These are phyloP conservation scores for Tephrocybe rancida DNA, from an alignment of 768 basidiomycete species.

Conservation along the genomic window DNA sequence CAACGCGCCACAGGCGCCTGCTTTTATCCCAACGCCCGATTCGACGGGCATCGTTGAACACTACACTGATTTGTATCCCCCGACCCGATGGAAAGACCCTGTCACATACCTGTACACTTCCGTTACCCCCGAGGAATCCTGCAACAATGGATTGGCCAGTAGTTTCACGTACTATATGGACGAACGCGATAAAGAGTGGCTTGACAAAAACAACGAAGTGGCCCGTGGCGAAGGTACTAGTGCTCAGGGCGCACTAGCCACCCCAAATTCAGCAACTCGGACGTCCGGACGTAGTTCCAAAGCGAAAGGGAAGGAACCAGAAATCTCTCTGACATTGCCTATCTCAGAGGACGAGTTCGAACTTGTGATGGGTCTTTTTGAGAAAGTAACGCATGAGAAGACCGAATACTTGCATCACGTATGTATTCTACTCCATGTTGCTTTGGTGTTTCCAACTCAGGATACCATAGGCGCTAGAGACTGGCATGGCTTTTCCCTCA, in stretches of 20 bases:
- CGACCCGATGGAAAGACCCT: slow-evolving; percentile 77
- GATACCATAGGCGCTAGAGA: slow-evolving; percentile 54
- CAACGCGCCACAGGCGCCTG: slow-evolving; percentile 43
- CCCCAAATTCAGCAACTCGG: slow-evolving; percentile 40
- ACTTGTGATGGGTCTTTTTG: slow-evolving; percentile 91
- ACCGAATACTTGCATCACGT: slow-evolving; percentile 90
- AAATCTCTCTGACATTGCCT: slow-evolving; percentile 55
- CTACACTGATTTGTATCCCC: slow-evolving; percentile 75
- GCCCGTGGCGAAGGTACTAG: slow-evolving; percentile 89
- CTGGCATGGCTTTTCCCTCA: slow-evolving; percentile 69
- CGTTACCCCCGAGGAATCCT: slow-evolving; percentile 80
- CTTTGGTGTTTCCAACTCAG: slow-evolving; percentile 5
- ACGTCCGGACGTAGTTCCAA: slow-evolving; percentile 72
- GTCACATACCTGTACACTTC: slow-evolving; percentile 78
- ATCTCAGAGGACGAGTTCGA: slow-evolving; percentile 95
- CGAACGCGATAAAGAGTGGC: slow-evolving; percentile 94
- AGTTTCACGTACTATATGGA: slow-evolving; percentile 94
- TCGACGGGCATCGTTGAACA: slow-evolving; percentile 78
- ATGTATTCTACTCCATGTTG: slow-evolving; percentile 32
- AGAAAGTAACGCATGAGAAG: slow-evolving; percentile 87
- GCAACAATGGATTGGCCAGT: slow-evolving; percentile 59
- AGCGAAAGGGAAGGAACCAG: slow-evolving; percentile 83
- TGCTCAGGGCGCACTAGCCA: slow-evolving; percentile 66
- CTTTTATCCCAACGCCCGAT: slow-evolving; percentile 92
- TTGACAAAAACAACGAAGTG: slow-evolving; percentile 86